phyloP scores from a whole-genome alignment of 345 rosid species.

The Bruguiera sexangula region DNA sequence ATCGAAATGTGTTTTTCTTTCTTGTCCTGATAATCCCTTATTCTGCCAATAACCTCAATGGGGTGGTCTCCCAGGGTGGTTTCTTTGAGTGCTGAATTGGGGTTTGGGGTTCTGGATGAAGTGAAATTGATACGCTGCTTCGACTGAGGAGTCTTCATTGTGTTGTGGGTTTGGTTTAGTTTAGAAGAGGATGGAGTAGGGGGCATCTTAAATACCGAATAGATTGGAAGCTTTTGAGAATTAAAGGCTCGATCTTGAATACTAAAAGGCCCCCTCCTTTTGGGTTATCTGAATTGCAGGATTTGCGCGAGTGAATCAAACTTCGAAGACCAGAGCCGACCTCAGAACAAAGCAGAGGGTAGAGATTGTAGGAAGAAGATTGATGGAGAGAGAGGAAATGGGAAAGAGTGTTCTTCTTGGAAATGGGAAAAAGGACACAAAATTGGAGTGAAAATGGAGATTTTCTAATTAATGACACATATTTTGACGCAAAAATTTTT shows the following conservation, averaged over 20 bases:
- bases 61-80: constrained; percentile 66
- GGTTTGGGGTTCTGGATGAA: constrained; percentile 36
- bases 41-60: constrained; percentile 79
- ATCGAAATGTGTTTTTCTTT: constrained; percentile 56
- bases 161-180: constrained; percentile 45
- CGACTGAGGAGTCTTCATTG: constrained; percentile 58
- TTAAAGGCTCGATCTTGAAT: background rate
- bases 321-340: too few species aligned
- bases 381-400: background rate
- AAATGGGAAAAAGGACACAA: background rate
- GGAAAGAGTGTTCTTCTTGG: constrained; percentile 18
- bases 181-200: constrained; percentile 61
- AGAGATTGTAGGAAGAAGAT: background rate
- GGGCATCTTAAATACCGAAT: constrained; percentile 44
- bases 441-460: too few species aligned
- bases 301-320: too few species aligned
- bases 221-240: background rate
- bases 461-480: too few species aligned
- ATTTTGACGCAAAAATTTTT: too few species aligned
- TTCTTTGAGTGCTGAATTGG: constrained; percentile 41
- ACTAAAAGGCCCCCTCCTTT: background rate
- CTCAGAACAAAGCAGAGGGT: too few species aligned
- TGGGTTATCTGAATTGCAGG: background rate
- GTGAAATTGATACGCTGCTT: constrained; percentile 68
- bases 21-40: constrained; percentile 57